Conservation (phyloP, 2,329 filamentous ascomycete genomes). For the Chaetomium sp. region DNA sequence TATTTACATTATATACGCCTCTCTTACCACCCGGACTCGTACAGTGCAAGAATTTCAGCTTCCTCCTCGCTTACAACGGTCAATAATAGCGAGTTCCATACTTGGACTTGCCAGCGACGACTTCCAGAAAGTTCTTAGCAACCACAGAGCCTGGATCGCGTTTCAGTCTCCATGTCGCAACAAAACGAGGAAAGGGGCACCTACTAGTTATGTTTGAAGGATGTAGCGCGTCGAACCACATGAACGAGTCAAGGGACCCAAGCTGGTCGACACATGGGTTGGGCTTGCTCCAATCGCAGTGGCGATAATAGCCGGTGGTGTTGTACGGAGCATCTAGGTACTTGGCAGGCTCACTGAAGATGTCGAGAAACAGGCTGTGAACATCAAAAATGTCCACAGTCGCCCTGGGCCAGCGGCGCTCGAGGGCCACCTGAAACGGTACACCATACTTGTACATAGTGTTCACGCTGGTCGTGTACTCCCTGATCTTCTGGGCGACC, state of each 20-base stretch:
- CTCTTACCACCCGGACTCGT: too few relatives aligned
- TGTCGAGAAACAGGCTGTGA: constrained; percentile 64
- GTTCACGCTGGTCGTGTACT: constrained; percentile 56
- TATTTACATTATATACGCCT: too few relatives aligned
- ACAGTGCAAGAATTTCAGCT: too few relatives aligned
- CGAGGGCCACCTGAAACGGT: constrained; percentile 48
- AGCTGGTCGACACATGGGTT: constrained; percentile 46
- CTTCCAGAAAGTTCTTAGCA: constrained; percentile 47
- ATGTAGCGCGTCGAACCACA: constrained; percentile 76
- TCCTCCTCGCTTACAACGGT: too few relatives aligned
- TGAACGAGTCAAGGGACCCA: constrained; percentile 57
- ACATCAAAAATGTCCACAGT: constrained; percentile 69
- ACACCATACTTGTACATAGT: constrained; percentile 52
- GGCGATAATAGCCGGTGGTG: constrained; percentile 58
- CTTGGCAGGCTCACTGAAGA: constrained; percentile 59
- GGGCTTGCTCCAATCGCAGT: constrained; percentile 48
- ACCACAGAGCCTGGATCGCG: constrained; percentile 42
- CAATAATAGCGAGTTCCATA: constrained; percentile 42
- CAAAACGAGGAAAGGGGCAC: constrained; percentile 24
- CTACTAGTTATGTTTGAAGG: constrained; percentile 65
- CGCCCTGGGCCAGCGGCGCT: constrained; percentile 57
- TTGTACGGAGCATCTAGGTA: constrained; percentile 68
- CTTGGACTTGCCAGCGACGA: constrained; percentile 44
- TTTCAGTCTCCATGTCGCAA: neutral
- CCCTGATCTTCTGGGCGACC: constrained; percentile 50